Evolutionary conservation across 441 rosid species (phyloP).

Genomic region (Breynia disticha): DNA sequence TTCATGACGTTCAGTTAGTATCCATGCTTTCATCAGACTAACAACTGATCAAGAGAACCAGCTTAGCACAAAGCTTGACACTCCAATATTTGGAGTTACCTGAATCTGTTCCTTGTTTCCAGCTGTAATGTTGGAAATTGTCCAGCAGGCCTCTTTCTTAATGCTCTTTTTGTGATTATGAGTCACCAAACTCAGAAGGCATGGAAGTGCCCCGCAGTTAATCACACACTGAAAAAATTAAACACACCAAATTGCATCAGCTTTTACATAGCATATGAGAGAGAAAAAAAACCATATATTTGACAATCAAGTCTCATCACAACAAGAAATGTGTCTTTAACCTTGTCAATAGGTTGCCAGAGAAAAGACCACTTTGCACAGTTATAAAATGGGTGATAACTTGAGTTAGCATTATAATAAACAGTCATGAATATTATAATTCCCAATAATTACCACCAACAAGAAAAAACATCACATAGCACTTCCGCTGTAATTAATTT

Average conservation of each 20-base stretch:
- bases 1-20: background rate
- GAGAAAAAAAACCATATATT: too few species aligned
- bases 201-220: slow-evolving; percentile 44
- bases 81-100: slow-evolving; percentile 23
- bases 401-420: too few species aligned
- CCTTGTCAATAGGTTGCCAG: too few species aligned
- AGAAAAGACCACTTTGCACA: too few species aligned
- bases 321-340: too few species aligned
- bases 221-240: slow-evolving; percentile 30
- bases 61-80: too few species aligned
- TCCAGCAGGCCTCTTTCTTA: slow-evolving; percentile 82
- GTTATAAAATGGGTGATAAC: too few species aligned
- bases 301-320: too few species aligned
- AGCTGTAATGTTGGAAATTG: slow-evolving; percentile 77
- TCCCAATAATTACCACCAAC: too few species aligned
- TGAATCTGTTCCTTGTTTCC: slow-evolving; percentile 79
- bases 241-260: background rate
- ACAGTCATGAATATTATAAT: too few species aligned
- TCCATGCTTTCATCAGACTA: background rate
- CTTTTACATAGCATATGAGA: background rate
- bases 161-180: slow-evolving; percentile 62
- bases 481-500: too few species aligned
- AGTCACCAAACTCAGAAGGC: slow-evolving; percentile 49
- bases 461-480: too few species aligned
- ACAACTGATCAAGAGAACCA: background rate